These are phyloP conservation scores for Psidium friedrichsthalianum DNA, from an alignment of 345 rosid genomes.

Conservation along the genomic window DNA sequence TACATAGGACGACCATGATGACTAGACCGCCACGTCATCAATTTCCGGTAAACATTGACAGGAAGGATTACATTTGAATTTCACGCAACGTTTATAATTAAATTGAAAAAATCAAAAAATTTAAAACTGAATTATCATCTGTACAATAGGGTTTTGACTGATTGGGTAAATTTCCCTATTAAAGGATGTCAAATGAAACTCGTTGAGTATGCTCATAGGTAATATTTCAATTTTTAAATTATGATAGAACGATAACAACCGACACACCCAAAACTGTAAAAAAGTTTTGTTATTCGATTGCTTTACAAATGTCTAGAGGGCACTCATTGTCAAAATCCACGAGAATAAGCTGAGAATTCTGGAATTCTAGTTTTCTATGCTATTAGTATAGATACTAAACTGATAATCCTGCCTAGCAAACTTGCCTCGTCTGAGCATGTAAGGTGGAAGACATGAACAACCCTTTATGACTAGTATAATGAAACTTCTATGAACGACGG, in stretches of 20 bases:
- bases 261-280: not conserved
- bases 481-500: not conserved
- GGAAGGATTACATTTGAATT: not conserved
- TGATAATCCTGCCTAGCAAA: not conserved
- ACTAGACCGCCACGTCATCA: not conserved
- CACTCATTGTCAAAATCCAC: not conserved
- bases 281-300: not conserved
- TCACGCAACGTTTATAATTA: not conserved
- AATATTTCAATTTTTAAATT: not conserved
- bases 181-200: not conserved
- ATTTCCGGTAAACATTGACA: not conserved
- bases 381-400: not conserved
- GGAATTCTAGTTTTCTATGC: not conserved
- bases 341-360: not conserved
- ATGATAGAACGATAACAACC: not conserved
- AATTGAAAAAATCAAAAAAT: not conserved
- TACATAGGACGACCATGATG: rapidly evolving
- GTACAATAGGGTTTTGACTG: not conserved
- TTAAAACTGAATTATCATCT: not conserved
- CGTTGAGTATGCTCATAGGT: not conserved
- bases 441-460: not conserved
- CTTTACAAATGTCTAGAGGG: not conserved
- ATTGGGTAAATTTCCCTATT: not conserved
- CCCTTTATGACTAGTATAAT: not conserved
- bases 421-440: not conserved